Percentiles rank a stretch among this genome's conserved stretches.
These are phyloP conservation scores for Chrysochromulina parva DNA, from an alignment of 78 protist genomes.

Conservation along the genomic window DNA sequence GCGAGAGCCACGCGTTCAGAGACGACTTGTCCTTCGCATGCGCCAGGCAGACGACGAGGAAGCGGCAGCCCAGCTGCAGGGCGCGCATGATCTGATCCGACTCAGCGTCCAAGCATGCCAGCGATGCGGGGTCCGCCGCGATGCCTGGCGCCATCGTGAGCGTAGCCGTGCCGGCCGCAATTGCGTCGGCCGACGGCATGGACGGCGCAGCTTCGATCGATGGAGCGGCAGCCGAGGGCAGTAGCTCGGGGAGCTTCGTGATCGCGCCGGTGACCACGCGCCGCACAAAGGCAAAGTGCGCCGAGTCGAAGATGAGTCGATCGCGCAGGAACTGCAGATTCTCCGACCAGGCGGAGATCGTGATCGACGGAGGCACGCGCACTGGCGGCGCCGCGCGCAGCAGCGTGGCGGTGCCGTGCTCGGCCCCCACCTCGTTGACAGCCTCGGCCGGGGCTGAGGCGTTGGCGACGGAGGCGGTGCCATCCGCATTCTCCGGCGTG, in stretches of 20 bases:
- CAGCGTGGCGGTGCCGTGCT: background rate
- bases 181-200: too few relatives aligned
- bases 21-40: constrained; percentile 13
- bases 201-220: background rate
- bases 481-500: too few relatives aligned
- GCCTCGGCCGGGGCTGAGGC: background rate
- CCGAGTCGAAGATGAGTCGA: constrained; percentile 62
- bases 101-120: background rate
- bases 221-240: too few relatives aligned
- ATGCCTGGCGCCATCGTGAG: background rate
- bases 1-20: background rate
- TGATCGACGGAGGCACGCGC: constrained; percentile 48
- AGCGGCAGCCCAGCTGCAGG: background rate
- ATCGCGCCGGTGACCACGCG: too few relatives aligned
- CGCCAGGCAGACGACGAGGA: constrained; percentile 28
- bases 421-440: background rate
- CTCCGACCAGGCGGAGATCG: constrained; percentile 62
- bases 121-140: too few relatives aligned
- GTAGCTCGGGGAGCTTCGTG: too few relatives aligned
- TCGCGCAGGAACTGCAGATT: constrained; percentile 72
- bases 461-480: too few relatives aligned
- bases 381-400: background rate
- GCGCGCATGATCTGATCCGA: background rate
- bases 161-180: background rate
- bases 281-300: constrained; percentile 52